Conservation (phyloP, 257 asterid genomes). For the Solanum pinnatisectum region DNA sequence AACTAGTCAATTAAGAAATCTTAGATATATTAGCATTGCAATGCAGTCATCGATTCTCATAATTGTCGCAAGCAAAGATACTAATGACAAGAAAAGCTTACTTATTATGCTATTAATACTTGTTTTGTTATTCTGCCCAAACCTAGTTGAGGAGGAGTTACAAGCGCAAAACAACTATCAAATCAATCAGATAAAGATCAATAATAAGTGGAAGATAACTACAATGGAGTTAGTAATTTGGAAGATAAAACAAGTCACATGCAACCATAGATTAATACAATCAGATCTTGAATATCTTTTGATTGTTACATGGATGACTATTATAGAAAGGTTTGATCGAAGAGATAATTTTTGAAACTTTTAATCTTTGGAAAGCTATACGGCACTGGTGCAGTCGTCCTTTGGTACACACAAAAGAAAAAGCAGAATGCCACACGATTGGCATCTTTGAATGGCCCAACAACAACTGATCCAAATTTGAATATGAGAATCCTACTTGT, state of each 20-base stretch:
- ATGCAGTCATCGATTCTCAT: not conserved
- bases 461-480: not conserved
- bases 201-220: not conserved
- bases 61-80: not conserved
- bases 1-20: not conserved
- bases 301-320: not conserved
- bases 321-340: not conserved
- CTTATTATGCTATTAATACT: not conserved
- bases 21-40: not conserved
- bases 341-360: not conserved
- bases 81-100: not conserved
- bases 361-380: not conserved
- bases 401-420: not conserved
- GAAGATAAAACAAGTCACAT: not conserved
- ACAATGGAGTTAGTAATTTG: not conserved
- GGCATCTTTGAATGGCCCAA: conserved; percentile 37
- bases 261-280: not conserved
- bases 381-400: not conserved
- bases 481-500: conserved; percentile 4
- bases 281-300: not conserved
- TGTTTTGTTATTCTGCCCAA: not conserved
- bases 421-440: conserved; percentile 43
- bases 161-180: not conserved
- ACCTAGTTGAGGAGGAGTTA: not conserved
- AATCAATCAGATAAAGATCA: not conserved